Conservation (phyloP, 805 yeast genomes). For the Hanseniaspora hatyaiensis region DNA sequence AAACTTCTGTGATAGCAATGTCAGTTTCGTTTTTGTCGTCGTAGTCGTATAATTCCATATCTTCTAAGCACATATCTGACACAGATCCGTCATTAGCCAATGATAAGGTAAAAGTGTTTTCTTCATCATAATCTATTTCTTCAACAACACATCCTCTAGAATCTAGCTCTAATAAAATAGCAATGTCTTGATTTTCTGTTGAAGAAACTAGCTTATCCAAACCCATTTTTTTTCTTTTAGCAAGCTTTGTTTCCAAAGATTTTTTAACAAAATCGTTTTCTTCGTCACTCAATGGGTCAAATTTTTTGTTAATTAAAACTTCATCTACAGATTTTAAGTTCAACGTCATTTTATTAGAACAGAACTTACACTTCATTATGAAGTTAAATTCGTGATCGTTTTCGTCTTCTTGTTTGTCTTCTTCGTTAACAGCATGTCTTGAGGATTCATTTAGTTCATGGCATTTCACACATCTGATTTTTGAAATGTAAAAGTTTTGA, state of each 20-base stretch:
- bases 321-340: conserved; percentile 23
- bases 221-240: conserved; percentile 18
- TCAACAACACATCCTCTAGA: conserved; percentile 72
- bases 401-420: conserved; percentile 50
- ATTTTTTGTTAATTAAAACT: conserved; percentile 21
- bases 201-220: neutral
- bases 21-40: conserved; percentile 75
- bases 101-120: conserved; percentile 21
- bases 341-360: conserved; percentile 32
- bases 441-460: conserved; percentile 64
- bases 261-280: conserved; percentile 15
- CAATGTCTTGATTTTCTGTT: conserved; percentile 16
- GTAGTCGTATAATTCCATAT: conserved; percentile 88
- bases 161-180: conserved; percentile 57
- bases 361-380: conserved; percentile 60
- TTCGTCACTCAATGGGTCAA: conserved; percentile 17
- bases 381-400: conserved; percentile 65
- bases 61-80: conserved; percentile 45
- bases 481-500: conserved; percentile 62
- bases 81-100: conserved; percentile 24
- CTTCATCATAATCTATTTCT: conserved; percentile 49
- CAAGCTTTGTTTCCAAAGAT: neutral
- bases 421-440: conserved; percentile 48
- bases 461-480: conserved; percentile 65
- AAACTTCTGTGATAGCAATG: conserved; percentile 65